Conservation (phyloP, 129 eudicot genomes). For the Erigeron canadensis region DNA sequence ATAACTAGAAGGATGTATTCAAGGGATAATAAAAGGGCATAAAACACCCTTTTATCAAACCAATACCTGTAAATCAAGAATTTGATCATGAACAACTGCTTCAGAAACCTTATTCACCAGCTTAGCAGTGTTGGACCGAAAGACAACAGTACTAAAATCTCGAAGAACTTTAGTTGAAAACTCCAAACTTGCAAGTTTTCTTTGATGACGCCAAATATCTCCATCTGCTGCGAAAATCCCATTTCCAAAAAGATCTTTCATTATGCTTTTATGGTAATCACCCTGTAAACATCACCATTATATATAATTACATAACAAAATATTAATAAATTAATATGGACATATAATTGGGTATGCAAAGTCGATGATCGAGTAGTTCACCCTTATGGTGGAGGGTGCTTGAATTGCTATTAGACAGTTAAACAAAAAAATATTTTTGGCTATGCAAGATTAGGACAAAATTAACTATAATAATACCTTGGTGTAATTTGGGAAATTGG, state of each 20-base stretch:
- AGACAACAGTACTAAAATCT: conserved; percentile 57
- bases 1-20: too few relatives aligned
- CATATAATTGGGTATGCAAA: neutral
- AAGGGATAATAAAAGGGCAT: too few relatives aligned
- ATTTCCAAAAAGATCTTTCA: conserved; percentile 61
- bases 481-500: neutral
- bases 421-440: too few relatives aligned
- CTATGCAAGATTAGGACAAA: too few relatives aligned
- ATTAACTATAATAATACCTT: neutral
- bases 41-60: neutral
- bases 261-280: conserved; percentile 31
- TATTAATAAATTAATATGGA: neutral
- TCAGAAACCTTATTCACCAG: conserved; percentile 43
- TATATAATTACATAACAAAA: neutral
- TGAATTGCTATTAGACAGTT: too few relatives aligned
- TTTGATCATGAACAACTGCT: conserved; percentile 25
- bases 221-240: conserved; percentile 83
- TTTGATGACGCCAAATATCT: conserved; percentile 68
- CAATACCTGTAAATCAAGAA: conserved; percentile 52
- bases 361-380: too few relatives aligned
- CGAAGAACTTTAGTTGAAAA: conserved; percentile 64
- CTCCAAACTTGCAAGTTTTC: conserved; percentile 68
- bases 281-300: conserved; percentile 35
- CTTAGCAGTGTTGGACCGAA: conserved; percentile 52
- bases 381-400: too few relatives aligned